A percentile compares a stretch with the other conserved stretches of the same genome.
Conservation (phyloP, 768 basidiomycete genomes). For the Mycena albidolilacea region DNA sequence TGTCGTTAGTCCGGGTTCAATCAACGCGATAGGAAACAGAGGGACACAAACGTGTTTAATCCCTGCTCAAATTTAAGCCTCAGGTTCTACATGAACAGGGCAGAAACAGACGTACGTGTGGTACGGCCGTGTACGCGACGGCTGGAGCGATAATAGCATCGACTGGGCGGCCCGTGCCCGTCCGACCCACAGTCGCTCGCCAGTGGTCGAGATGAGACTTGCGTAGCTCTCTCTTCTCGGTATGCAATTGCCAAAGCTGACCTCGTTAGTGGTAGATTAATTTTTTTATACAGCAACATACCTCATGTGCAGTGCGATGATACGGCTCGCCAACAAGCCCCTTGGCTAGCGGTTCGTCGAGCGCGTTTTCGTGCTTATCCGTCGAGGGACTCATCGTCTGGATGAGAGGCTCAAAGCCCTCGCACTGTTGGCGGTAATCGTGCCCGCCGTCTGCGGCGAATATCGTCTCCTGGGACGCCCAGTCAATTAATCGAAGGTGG, state of each 20-base stretch:
- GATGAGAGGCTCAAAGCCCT: slow-evolving; percentile 71
- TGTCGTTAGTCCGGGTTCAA: slow-evolving; percentile 42
- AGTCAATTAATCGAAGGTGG: slow-evolving; percentile 3
- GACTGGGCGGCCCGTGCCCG: slow-evolving; percentile 77
- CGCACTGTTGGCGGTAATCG: slow-evolving; percentile 62
- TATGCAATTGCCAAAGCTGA: slow-evolving; percentile 77
- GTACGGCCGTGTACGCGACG: slow-evolving; percentile 72
- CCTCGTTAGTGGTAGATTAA: slow-evolving; percentile 38
- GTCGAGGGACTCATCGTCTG: slow-evolving; percentile 62
- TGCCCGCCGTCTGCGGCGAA: slow-evolving; percentile 66
- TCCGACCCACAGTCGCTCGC: slow-evolving; percentile 64
- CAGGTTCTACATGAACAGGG: not conserved
- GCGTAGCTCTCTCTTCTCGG: slow-evolving; percentile 64
- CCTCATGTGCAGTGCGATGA: slow-evolving; percentile 60
- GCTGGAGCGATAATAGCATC: slow-evolving; percentile 81
- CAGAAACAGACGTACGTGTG: slow-evolving; percentile 52
- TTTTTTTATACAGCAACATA: slow-evolving; percentile 37
- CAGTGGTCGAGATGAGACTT: slow-evolving; percentile 75
- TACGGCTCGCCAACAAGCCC: slow-evolving; percentile 60
- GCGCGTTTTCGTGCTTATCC: slow-evolving; percentile 42
- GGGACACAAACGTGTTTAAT: slow-evolving; percentile 58
- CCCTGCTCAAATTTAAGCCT: slow-evolving; percentile 47
- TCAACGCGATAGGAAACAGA: not conserved
- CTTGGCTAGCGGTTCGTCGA: slow-evolving; percentile 61
- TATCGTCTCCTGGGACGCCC: slow-evolving; percentile 57